A percentile compares a stretch with the other conserved stretches of the same genome.
These are phyloP conservation scores for Dorcoceras hygrometricum DNA, from an alignment of 257 asterid species.

Conservation along the genomic window DNA sequence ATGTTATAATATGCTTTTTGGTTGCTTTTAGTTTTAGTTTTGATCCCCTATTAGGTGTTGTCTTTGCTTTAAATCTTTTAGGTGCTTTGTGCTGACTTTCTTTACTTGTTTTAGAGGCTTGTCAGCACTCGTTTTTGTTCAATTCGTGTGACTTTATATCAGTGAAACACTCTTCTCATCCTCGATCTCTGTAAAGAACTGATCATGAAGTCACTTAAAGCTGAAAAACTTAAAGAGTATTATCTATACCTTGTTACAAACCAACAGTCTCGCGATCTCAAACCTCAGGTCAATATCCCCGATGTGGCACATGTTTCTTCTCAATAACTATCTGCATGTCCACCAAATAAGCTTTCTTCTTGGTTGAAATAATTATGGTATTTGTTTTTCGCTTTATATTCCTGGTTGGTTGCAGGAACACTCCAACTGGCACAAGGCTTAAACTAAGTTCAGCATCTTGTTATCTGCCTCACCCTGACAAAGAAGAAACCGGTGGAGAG, in stretches of 20 bases:
- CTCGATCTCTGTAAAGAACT: not conserved
- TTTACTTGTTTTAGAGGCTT: not conserved
- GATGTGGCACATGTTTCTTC: not conserved
- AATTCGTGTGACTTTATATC: not conserved
- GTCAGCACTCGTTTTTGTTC: not conserved
- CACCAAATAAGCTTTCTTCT: not conserved
- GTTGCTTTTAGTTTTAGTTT: not conserved
- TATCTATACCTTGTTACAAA: not conserved
- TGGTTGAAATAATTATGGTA: conserved; percentile 11
- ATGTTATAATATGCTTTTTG: not conserved
- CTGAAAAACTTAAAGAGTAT: not conserved
- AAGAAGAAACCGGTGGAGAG: conserved; percentile 97
- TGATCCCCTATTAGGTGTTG: not conserved
- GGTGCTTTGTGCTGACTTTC: not conserved
- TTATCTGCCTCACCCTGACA: conserved; percentile 93
- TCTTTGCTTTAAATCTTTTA: not conserved
- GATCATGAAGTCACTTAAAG: not conserved
- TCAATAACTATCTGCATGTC: not conserved
- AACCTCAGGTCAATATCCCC: not conserved
- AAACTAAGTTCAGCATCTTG: conserved; percentile 88
- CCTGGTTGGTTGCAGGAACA: conserved; percentile 49
- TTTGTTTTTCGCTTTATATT: conserved; percentile 3
- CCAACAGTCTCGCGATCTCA: not conserved
- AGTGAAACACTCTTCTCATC: not conserved
- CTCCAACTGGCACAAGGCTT: conserved; percentile 42